These are phyloP conservation scores for Peterozyma toletana DNA, from an alignment of 805 yeast genomes.

Conservation along the genomic window DNA sequence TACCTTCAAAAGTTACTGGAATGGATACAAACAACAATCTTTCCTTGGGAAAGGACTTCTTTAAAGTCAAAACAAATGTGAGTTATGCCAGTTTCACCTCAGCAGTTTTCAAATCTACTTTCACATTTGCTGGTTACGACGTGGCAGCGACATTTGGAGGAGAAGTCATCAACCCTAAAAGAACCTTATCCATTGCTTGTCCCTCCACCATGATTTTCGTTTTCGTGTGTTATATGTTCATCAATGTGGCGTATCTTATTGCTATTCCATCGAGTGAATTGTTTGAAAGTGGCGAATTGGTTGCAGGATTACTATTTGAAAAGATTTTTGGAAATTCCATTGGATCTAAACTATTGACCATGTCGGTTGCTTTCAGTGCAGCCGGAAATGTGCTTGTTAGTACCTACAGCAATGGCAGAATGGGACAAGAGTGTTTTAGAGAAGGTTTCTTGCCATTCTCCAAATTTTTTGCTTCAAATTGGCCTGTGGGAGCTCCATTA, in stretches of 20 bases:
- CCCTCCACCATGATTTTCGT: conserved; percentile 44
- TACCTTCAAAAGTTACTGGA: conserved; percentile 27
- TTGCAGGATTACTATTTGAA: conserved; percentile 52
- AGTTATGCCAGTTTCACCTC: conserved; percentile 40
- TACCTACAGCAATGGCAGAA: conserved; percentile 49
- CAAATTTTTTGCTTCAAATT: conserved; percentile 42
- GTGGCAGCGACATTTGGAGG: conserved; percentile 53
- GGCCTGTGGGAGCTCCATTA: conserved; percentile 51
- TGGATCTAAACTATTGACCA: conserved; percentile 48
- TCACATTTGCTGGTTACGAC: conserved; percentile 60
- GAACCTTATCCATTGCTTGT: conserved; percentile 55
- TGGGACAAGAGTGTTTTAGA: conserved; percentile 58
- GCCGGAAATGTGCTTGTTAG: conserved; percentile 60
- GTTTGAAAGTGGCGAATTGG: conserved; percentile 45
- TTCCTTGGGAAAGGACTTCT: conserved; percentile 16
- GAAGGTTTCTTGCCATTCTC: conserved; percentile 58
- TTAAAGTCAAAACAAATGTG: conserved; percentile 22
- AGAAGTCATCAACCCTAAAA: conserved; percentile 51
- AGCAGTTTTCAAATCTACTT: conserved; percentile 51
- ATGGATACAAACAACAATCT: conserved; percentile 4
- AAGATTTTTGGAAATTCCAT: conserved; percentile 44
- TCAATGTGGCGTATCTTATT: conserved; percentile 50
- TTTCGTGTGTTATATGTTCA: conserved; percentile 38
- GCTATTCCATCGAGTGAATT: conserved; percentile 49
- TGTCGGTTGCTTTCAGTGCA: conserved; percentile 53